Percentiles rank a stretch among this genome's conserved stretches.
Conservation (phyloP, 75 land plant species). For the Picea sitchensis region DNA sequence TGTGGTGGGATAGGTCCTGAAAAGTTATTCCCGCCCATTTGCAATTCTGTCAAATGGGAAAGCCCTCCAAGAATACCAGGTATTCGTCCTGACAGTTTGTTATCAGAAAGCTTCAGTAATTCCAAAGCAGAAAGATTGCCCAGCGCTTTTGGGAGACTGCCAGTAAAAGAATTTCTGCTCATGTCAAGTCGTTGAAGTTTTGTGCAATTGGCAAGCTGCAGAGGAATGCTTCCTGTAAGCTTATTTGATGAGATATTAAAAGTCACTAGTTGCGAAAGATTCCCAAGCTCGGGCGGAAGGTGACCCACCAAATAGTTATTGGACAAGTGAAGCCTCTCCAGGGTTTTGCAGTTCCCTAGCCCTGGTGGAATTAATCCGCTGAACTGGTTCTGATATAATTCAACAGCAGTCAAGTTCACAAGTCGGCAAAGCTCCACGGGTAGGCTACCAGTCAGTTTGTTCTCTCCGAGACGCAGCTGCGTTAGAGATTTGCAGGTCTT, state of each 20-base stretch:
- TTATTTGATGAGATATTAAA: slow-evolving; percentile 62
- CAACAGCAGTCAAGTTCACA: slow-evolving; percentile 47
- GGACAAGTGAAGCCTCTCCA: slow-evolving; percentile 57
- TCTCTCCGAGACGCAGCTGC: slow-evolving; percentile 63
- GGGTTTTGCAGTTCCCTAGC: slow-evolving; percentile 43
- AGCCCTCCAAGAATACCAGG: slow-evolving; percentile 63
- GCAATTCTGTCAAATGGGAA: slow-evolving; percentile 64
- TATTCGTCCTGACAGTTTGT: slow-evolving; percentile 56
- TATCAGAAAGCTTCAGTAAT: slow-evolving; percentile 58
- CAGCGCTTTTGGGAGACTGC: slow-evolving; percentile 46
- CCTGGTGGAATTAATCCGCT: slow-evolving; percentile 63
- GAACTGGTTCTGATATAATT: slow-evolving; percentile 59
- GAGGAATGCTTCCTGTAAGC: slow-evolving; percentile 61
- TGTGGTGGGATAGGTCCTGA: slow-evolving; percentile 63
- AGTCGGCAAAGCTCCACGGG: slow-evolving; percentile 70
- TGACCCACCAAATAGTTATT: slow-evolving; percentile 46
- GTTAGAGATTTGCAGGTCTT: slow-evolving; percentile 46
- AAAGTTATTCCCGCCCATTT: slow-evolving; percentile 67
- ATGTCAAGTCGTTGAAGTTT: slow-evolving; percentile 63
- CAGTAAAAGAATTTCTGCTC: slow-evolving; percentile 47
- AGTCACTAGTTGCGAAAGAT: slow-evolving; percentile 43
- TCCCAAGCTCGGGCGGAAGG: slow-evolving; percentile 57
- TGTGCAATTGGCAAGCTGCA: slow-evolving; percentile 41
- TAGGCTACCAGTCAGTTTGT: slow-evolving; percentile 64
- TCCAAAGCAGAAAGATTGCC: slow-evolving; percentile 60